phyloP scores from a whole-genome alignment of 768 basidiomycete genomes.

The Pulveroboletus sp. region DNA sequence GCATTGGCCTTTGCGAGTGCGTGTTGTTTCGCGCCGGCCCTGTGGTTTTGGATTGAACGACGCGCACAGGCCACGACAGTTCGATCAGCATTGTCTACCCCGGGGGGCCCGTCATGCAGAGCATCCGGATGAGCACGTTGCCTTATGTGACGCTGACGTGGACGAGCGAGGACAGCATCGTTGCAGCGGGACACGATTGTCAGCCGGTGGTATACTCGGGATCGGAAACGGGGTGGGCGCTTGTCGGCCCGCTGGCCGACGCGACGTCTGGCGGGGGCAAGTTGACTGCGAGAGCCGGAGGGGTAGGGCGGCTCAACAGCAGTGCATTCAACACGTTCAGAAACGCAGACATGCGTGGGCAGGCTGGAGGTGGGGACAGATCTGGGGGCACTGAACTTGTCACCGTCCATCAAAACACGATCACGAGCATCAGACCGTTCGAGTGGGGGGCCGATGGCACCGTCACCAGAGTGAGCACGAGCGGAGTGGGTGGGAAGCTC shows the following conservation, averaged over 20 bases:
- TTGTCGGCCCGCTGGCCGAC: conserved; percentile 82
- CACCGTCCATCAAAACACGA: conserved; percentile 98
- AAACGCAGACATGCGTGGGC: conserved; percentile 78
- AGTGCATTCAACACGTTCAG: conserved; percentile 94
- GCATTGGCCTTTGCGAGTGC: conserved; percentile 87
- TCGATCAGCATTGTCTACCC: conserved; percentile 92
- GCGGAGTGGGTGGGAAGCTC: conserved; percentile 89
- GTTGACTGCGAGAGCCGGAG: conserved; percentile 38
- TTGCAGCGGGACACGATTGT: conserved; percentile 97
- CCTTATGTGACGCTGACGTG: conserved; percentile 85
- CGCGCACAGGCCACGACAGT: conserved; percentile 84
- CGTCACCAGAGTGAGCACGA: conserved; percentile 79
- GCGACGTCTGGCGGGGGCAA: conserved; percentile 41
- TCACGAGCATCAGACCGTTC: conserved; percentile 85
- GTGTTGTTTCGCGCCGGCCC: conserved; percentile 28
- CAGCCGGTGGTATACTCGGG: conserved; percentile 88
- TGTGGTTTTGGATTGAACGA: neutral
- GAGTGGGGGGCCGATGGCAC: conserved; percentile 47
- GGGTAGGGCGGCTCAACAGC: conserved; percentile 78
- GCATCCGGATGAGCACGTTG: conserved; percentile 70
- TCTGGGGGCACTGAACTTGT: conserved; percentile 66
- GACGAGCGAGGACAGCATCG: conserved; percentile 74
- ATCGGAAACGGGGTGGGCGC: conserved; percentile 70
- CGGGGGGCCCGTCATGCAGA: conserved; percentile 64
- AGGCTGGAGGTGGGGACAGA: conserved; percentile 31